A percentile compares a stretch with the other conserved stretches of the same genome.
phyloP scores from a whole-genome alignment of 2,329 filamentous ascomycete species.

The Colletotrichum filicis region DNA sequence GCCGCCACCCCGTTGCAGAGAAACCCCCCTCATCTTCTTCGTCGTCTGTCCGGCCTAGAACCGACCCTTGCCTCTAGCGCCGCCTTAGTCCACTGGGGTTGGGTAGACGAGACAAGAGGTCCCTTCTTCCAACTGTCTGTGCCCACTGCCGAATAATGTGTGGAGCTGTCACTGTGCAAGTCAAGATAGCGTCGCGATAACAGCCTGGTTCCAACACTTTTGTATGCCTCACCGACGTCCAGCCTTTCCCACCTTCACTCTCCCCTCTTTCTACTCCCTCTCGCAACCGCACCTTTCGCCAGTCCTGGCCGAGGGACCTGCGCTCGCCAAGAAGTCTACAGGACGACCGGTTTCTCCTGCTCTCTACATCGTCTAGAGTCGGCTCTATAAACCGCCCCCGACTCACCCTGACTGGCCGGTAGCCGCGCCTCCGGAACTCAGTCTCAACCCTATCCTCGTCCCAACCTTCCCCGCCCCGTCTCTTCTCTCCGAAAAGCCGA shows the following conservation, averaged over 20 bases:
- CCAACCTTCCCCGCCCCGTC: not conserved
- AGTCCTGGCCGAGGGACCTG: not conserved
- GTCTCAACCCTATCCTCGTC: not conserved
- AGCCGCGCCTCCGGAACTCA: not conserved
- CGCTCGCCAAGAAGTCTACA: not conserved
- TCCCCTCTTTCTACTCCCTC: not conserved
- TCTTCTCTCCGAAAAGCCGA: not conserved
- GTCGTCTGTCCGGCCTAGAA: not conserved
- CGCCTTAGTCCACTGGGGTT: not conserved
- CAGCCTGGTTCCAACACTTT: conserved; percentile 12
- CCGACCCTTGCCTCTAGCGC: not conserved
- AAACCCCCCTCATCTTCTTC: not conserved
- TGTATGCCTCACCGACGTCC: conserved; percentile 24
- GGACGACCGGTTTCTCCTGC: not conserved
- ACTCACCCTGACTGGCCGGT: not conserved
- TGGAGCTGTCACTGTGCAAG: conserved; percentile 29
- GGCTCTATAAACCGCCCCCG: not conserved
- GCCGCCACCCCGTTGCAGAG: not conserved
- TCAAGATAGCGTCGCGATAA: conserved; percentile 32
- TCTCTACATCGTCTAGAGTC: conserved; percentile 4
- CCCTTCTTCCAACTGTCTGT: conserved; percentile 18
- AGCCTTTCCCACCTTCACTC: conserved; percentile 3
- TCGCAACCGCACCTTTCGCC: not conserved
- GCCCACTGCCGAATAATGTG: conserved; percentile 26
- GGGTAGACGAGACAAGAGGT: not conserved